Base-by-base conservation (phyloP, 2,329 filamentous ascomycete genomes). In the Ramichloridium luteum region DNA sequence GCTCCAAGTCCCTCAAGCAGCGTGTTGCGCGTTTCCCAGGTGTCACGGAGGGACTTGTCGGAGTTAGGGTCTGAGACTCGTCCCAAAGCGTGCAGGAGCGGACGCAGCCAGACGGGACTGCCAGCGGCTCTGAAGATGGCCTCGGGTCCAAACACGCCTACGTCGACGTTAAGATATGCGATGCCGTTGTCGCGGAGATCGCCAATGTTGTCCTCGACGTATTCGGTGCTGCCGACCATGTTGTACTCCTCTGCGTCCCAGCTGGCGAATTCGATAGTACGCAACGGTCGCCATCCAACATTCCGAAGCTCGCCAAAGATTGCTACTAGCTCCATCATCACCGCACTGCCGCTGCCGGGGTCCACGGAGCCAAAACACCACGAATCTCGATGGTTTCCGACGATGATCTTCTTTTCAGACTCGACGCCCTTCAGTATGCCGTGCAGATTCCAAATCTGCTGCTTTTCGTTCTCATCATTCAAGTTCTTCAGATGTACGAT, bases 211-310 rank as follows among this genome's bases (percentile, higher is more conserved):
- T 80, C 78, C 59, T 98, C 90, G 27, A 98, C 90, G 49, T 80
- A 88, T 55, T 98, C 90, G 2, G 90, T 96, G 8, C 84, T 93
- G 6, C 90, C 90, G 36, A 93, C 81, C 27, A 90, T 63, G 56
- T 94, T 94, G 62, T 93, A 96, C 56, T 88, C 84, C 45, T 79
- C 79, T 3, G 74, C 90, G 55, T 98, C 90, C 90, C 90, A 98
- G 18, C 83, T 93, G 50, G 86, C 85, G 56, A 98, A 96, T 54
- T 93, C 81, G 42, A 98, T 93, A 3, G 84, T 92, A n/a, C 90
- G 78, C 11, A 93, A 65, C 1, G 90, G 90, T 15, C 81, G 72
- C 90, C 90, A 98, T 32, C 86, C 88, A 35, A 75, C 72, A 11
- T 67, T 58, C 13, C 77, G 66, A 11, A 96, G 69, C 41, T 83